Base-by-base conservation (phyloP, 2,329 filamentous ascomycete species). In the Aspergillus latus region DNA sequence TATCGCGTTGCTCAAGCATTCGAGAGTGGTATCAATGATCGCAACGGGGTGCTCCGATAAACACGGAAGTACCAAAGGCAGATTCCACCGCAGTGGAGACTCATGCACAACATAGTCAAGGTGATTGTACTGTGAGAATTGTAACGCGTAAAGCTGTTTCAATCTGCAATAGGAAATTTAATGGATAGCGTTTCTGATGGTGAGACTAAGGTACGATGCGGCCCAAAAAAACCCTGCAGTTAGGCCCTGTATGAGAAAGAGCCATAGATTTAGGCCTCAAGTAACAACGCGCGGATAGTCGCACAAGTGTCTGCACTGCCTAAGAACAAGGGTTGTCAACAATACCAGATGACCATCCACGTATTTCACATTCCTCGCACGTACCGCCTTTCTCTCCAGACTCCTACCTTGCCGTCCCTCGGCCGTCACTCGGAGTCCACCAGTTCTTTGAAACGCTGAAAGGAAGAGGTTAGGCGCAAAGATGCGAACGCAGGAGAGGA, bases 401-500 rank as follows among this genome's bases (percentile, higher is more conserved):
- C 37, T 26, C 36, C 30, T 43, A 32, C n/a, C 34, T 34, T 44
- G 40, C 49, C 49, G 34, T 48, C 49, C 40, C 34, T 47, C 13
- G 54, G 32, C 28, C 13, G 8, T 56, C 21, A 7, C 26, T 40
- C 26, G 26, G n/a, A 13, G 11, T 26, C 13, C 34, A 11, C 34
- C 34, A 54, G 34, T 47, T 15, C 16, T 10, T 26, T 32, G 42
- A 45, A 53, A 57, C n/a, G 30, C 45, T 45, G 45, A 49, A 32
- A 54, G 45, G 40, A 49, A 54, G 26, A 52, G 42, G 50, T 40
- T 51, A 48, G 37, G 47, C 32, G 53, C 29, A 45, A 47, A 46
- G 39, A 30, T 52, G 52, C 21, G 42, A 16, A 16, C 7, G 13
- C 15, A 29, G 36, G 29, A 36, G 40, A 48, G 29, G 11, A 30